Conservation (phyloP, 345 rosid species). For the Hibiscus mutabilis region DNA sequence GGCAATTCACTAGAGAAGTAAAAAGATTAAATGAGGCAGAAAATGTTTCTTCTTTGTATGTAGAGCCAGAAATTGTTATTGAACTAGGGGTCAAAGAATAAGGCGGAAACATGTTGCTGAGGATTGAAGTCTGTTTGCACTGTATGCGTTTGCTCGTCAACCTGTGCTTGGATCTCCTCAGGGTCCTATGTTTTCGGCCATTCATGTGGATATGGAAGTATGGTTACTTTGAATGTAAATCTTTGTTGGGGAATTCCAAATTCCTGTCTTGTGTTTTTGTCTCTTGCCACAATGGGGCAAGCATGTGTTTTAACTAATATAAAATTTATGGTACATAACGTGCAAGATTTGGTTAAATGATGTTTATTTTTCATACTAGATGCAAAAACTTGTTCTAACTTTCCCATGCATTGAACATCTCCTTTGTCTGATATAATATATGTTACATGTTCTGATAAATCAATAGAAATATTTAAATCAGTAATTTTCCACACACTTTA, state of each 20-base stretch:
- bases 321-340: neutral
- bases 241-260: slow-evolving; percentile 2
- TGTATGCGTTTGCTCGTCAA: slow-evolving; percentile 1
- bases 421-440: neutral
- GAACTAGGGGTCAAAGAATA: slow-evolving; percentile 27
- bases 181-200: neutral
- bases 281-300: no score
- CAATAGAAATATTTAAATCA: neutral
- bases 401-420: neutral
- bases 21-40: slow-evolving; percentile 20
- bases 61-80: slow-evolving; percentile 25
- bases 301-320: neutral
- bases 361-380: neutral
- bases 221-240: slow-evolving; percentile 6
- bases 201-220: slow-evolving; percentile 18
- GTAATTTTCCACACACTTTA: neutral
- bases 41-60: slow-evolving; percentile 32
- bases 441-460: neutral
- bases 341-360: neutral
- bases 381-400: no score
- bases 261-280: neutral
- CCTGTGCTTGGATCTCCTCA: slow-evolving; percentile 18
- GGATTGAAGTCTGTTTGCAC: slow-evolving; percentile 18
- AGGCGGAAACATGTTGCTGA: slow-evolving; percentile 31
- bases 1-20: slow-evolving; percentile 11